Percentiles rank a stretch among this genome's conserved stretches.
Evolutionary conservation across 2,329 filamentous ascomycete species (phyloP).

Genomic region (Cladosporium austrohemisphaericum): DNA sequence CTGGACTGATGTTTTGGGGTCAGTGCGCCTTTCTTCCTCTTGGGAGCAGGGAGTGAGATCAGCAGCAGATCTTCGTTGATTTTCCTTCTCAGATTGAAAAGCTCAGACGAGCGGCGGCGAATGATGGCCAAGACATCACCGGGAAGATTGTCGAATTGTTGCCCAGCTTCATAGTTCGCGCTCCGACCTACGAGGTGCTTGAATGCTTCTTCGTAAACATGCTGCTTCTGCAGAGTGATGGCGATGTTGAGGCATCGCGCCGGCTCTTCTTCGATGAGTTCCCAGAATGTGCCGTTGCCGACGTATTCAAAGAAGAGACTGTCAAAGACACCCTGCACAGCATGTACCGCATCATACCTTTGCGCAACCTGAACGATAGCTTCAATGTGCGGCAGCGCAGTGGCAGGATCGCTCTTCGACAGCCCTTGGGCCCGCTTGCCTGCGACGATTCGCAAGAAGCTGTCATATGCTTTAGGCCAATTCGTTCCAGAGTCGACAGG

Average conservation of each 20-base stretch:
- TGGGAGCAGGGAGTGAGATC: slow-evolving; percentile 24
- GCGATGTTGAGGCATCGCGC: slow-evolving; percentile 33
- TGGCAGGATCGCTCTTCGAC: slow-evolving; percentile 16
- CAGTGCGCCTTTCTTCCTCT: neutral
- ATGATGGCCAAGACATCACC: slow-evolving; percentile 20
- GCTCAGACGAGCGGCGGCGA: slow-evolving; percentile 18
- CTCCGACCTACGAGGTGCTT: slow-evolving; percentile 35
- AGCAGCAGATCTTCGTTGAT: slow-evolving; percentile 26
- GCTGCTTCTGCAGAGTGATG: slow-evolving; percentile 25
- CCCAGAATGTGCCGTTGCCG: slow-evolving; percentile 25
- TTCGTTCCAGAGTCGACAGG: neutral
- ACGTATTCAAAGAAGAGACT: neutral
- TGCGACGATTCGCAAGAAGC: slow-evolving; percentile 28
- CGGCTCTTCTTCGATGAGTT: slow-evolving; percentile 32
- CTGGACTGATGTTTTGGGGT: neutral
- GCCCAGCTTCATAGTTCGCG: slow-evolving; percentile 20
- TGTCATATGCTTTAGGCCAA: slow-evolving; percentile 22
- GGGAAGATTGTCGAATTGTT: neutral
- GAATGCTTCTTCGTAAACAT: slow-evolving; percentile 36
- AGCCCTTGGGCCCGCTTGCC: neutral
- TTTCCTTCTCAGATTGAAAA: slow-evolving; percentile 18
- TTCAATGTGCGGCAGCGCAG: slow-evolving; percentile 28
- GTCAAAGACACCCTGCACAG: neutral
- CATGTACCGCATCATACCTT: slow-evolving; percentile 14
- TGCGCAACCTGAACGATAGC: slow-evolving; percentile 28